Conservation (phyloP, 805 yeast genomes). For the Saccharomycopsis selenospora region DNA sequence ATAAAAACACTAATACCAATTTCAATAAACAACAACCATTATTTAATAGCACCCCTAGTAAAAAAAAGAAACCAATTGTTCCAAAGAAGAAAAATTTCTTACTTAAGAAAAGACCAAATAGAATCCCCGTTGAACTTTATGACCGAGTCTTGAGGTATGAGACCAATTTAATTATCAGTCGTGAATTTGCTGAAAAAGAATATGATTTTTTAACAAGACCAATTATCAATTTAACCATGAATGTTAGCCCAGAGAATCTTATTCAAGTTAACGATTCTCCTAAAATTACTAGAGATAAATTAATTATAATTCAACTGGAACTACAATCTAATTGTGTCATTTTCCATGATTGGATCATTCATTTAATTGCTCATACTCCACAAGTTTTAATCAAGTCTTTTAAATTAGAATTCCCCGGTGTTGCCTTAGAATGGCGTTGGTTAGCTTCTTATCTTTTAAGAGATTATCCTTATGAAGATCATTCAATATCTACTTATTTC, state of each 20-base stretch:
- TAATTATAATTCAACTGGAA: not conserved
- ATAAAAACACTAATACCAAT: too few species aligned
- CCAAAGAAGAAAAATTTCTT: too few species aligned
- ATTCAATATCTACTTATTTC: not conserved
- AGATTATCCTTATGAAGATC: not conserved
- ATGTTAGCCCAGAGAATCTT: not conserved
- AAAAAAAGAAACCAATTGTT: not conserved
- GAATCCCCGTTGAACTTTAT: not conserved
- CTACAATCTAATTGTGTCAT: conserved; percentile 1
- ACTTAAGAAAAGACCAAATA: not conserved
- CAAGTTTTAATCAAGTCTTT: not conserved
- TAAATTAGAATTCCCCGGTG: not conserved
- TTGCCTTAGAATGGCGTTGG: not conserved
- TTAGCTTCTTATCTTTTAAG: conserved; percentile 1
- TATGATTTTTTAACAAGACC: not conserved
- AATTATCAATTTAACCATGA: not conserved
- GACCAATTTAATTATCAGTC: not conserved
- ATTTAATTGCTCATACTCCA: not conserved
- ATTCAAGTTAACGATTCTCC: not conserved
- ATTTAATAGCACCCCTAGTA: not conserved
- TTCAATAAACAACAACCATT: too few species aligned
- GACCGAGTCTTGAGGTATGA: not conserved
- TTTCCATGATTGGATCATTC: not conserved
- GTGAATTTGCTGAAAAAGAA: not conserved
- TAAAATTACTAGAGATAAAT: not conserved